Percentiles rank a stretch among this genome's conserved stretches.
Conservation (phyloP, 1,284 basidiomycete genomes). For the Pseudozyma sp. region DNA sequence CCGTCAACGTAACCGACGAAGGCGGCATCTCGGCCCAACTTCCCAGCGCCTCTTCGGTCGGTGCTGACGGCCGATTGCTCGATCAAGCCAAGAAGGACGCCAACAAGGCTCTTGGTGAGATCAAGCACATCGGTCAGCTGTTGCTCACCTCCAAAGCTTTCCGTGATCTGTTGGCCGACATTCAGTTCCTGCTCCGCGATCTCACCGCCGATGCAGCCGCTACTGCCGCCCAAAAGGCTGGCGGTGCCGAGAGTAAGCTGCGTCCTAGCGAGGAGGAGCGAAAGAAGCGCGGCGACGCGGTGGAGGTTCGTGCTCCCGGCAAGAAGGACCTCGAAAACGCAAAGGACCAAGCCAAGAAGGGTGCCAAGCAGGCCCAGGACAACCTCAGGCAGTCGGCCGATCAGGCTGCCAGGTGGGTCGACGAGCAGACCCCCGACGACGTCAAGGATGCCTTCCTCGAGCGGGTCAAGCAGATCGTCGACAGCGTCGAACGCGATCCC, state of each 20-base stretch:
- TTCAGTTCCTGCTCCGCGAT: slow-evolving; percentile 70
- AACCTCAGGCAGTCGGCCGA: slow-evolving; percentile 47
- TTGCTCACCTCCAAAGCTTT: slow-evolving; percentile 70
- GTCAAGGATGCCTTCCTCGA: slow-evolving; percentile 70
- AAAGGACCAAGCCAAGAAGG: slow-evolving; percentile 69
- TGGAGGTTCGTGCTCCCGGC: slow-evolving; percentile 56
- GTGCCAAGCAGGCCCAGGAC: slow-evolving; percentile 66
- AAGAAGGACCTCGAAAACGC: slow-evolving; percentile 67
- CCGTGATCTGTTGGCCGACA: slow-evolving; percentile 70
- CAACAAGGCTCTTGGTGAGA: slow-evolving; percentile 68
- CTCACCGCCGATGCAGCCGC: slow-evolving; percentile 70
- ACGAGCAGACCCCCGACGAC: slow-evolving; percentile 71
- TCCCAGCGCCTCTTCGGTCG: slow-evolving; percentile 37
- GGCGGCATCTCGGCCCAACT: slow-evolving; percentile 30
- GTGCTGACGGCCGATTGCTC: slow-evolving; percentile 65
- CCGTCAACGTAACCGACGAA: slow-evolving; percentile 53
- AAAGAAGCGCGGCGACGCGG: slow-evolving; percentile 62
- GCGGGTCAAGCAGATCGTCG: slow-evolving; percentile 69
- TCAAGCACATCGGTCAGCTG: slow-evolving; percentile 70
- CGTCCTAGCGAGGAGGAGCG: slow-evolving; percentile 55
- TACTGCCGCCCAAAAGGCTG: slow-evolving; percentile 56
- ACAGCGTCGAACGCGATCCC: slow-evolving; percentile 65
- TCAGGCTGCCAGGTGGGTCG: slow-evolving; percentile 67
- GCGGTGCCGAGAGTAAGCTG: slow-evolving; percentile 61
- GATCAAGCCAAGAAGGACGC: slow-evolving; percentile 66